These are phyloP conservation scores for Termitomyces sp. DNA, from an alignment of 768 basidiomycete species.

Conservation along the genomic window DNA sequence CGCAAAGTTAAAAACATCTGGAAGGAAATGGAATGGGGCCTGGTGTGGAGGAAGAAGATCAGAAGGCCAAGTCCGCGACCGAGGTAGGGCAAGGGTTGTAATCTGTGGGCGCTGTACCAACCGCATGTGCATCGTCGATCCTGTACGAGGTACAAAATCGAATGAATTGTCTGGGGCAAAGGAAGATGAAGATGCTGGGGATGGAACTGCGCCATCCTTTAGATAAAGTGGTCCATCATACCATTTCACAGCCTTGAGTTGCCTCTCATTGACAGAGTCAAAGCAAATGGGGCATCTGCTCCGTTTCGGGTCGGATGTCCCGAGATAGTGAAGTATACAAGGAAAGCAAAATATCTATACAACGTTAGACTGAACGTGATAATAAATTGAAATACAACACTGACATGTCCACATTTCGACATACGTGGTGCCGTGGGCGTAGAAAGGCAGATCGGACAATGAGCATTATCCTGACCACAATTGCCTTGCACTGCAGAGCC, in stretches of 20 bases:
- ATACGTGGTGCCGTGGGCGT: conserved; percentile 86
- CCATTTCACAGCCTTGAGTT: conserved; percentile 94
- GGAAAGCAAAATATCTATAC: conserved; percentile 88
- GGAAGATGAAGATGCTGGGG: conserved; percentile 43
- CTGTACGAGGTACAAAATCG: conserved; percentile 40
- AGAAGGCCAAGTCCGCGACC: conserved; percentile 90
- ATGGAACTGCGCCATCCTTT: conserved; percentile 25
- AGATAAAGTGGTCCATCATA: conserved; percentile 46
- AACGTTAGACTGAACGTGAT: conserved; percentile 10
- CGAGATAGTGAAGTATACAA: conserved; percentile 89
- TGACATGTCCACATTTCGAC: conserved; percentile 97
- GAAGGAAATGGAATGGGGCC: conserved; percentile 94
- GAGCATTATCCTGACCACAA: conserved; percentile 58
- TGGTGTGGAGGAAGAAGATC: conserved; percentile 88
- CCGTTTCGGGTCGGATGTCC: conserved; percentile 83
- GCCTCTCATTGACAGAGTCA: conserved; percentile 85
- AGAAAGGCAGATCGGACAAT: conserved; percentile 94
- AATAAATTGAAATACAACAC: conserved; percentile 27
- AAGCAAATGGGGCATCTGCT: conserved; percentile 95
- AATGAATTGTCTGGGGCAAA: conserved; percentile 29
- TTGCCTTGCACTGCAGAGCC: conserved; percentile 34
- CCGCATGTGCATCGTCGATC: conserved; percentile 73
- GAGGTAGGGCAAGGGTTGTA: conserved; percentile 90
- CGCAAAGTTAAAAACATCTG: conserved; percentile 81
- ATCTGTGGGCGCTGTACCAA: conserved; percentile 92